Base-by-base conservation (phyloP, 2,329 filamentous ascomycete genomes). In the Clonostachys sp. region DNA sequence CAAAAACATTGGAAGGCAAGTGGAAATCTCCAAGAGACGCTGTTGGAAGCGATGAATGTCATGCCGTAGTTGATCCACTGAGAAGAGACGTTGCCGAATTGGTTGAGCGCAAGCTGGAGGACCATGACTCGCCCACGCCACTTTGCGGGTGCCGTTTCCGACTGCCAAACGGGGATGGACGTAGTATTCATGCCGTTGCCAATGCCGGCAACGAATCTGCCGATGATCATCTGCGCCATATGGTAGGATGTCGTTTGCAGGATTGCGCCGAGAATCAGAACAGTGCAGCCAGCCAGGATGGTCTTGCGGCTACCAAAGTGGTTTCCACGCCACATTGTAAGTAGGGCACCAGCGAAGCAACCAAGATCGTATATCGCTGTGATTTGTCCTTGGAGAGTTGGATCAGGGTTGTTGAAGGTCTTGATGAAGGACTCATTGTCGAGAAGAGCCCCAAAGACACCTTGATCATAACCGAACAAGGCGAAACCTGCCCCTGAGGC, bases 291-390 rank as follows among this genome's bases (percentile, higher is more conserved):
- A 30, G 40, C 18, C 17, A 73, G 53, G 50, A 59, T 75, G 58
- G 50, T 67, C 56, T 48, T 61, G 47, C 53, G 63, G 51, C 74
- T 64, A 20, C 74, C 74, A 13, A 76, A 55, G 18, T 53, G 60
- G 50, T 76, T 73, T 12, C 73, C 73, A 8, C 68, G 66, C 49
- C 56, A 59, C 47, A 61, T 56, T 30, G 60, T 61, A 44, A 66
- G 61, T 46, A 75, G 63, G 41, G 73, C 66, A 34, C 73, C 70
- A 16, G 72, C 59, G 55, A 74, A 73, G 51, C 71, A 75, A 2
- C 74, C 75, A 17, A 73, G 59, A 50, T 73, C 68, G 47, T 73
- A 73, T 16, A 71, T 2, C 68, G 61, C 65, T 6, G 68, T 67
- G 6, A 50, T 50, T 0, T 58, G 50, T 2, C 36, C 36, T 17